Evolutionary conservation across 371 early-diverging fungal species (phyloP), one percentile per base, ranked within the genome.

Genomic region (Enterospora canceri): DNA sequence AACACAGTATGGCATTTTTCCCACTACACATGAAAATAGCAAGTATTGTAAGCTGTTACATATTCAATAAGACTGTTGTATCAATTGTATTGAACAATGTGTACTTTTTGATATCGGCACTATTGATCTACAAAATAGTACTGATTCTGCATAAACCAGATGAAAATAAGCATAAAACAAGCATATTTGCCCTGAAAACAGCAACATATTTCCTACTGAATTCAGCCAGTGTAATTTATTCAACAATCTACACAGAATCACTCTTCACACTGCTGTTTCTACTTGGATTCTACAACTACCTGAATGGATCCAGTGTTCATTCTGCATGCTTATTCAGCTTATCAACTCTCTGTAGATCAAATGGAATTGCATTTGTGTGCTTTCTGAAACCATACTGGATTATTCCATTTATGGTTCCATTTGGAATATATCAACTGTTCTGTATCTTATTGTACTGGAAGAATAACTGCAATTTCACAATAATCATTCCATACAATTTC

Each of bases 1-100:
- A 76, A 47, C 77, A 79, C 54, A 30, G 15, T n/a, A 55, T 71
- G 26, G 76, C 79, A 21, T 81, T 81, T 60, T 75, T 81, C 63
- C 81, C 81, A 30, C 54, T 81, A 31, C 46, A 69, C 29, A 66
- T 70, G 19, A 47, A 58, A 19, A n/a, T 74, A 5, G 34, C 34
- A 26, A 50, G 49, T n/a, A 26, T 35, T 24, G 12, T 66, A 28
- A 4, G 19, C 21, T 2, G 40, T 56, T 21, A 46, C n/a, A 4
- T 23, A 0, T 2, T 53, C 4, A 31, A 57, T 1, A 58, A 21
- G 2, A 28, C 55, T 8, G 48, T 40, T 18, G 30, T 56, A n/a
- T 74, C 69, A 16, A 51, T 74, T n/a, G 21, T 75, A 50, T 23
- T 80, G n/a, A 66, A 57, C 30, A 76, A 76, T 35, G 26, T 66